Conservation (phyloP, 768 basidiomycete species). For the Amanita jacksonii region DNA sequence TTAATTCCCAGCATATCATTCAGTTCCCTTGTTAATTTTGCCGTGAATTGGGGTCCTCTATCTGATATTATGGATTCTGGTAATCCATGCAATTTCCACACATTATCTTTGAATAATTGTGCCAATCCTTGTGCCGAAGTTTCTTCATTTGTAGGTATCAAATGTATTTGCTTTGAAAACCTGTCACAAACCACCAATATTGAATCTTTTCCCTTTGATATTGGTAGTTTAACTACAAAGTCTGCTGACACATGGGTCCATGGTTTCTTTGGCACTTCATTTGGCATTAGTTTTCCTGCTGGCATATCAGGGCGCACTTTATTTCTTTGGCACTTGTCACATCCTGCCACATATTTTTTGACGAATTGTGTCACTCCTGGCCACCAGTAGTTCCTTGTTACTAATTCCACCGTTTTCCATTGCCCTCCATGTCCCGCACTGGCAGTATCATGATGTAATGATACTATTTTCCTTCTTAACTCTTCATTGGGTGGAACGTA, state of each 20-base stretch:
- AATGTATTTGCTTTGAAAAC: neutral
- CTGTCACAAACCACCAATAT: neutral
- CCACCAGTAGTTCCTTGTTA: neutral
- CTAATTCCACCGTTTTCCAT: neutral
- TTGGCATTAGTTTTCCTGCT: neutral
- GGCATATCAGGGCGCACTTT: neutral
- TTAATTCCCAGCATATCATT: constrained; percentile 8
- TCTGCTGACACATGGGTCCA: neutral
- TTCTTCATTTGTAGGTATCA: too few species aligned
- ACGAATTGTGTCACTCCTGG: neutral
- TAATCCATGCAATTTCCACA: too few species aligned
- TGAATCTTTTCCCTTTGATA: neutral
- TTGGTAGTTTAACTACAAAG: neutral
- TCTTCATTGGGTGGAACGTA: too few species aligned
- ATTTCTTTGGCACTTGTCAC: neutral
- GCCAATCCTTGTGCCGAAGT: too few species aligned
- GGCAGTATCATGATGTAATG: too few species aligned
- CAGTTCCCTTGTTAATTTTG: neutral
- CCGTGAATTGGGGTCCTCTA: too few species aligned
- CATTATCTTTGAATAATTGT: too few species aligned
- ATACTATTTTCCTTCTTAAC: too few species aligned
- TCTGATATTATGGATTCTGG: too few species aligned
- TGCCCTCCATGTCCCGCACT: too few species aligned
- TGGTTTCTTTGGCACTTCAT: neutral
- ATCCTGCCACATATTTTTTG: neutral